Evolutionary conservation across 331 rosid genomes (phyloP).

Genomic region (Malus hybrid): DNA sequence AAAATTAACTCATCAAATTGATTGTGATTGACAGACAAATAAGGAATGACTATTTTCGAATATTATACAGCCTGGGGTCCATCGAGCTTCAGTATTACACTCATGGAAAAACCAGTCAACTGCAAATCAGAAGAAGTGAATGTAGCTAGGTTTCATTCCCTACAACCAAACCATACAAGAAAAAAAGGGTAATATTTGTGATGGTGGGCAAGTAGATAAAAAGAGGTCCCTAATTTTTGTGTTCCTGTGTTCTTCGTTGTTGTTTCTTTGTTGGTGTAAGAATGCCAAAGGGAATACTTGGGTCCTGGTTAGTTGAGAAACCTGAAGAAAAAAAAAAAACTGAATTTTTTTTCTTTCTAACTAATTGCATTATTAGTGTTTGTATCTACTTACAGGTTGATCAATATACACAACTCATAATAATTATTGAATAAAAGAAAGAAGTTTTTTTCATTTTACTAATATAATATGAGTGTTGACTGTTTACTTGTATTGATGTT

Average conservation of each 20-base stretch:
- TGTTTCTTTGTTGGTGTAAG: slow-evolving; percentile 34
- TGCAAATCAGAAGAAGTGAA: slow-evolving; percentile 52
- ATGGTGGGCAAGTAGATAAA: not conserved
- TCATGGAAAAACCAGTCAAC: slow-evolving; percentile 64
- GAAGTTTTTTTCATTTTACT: too few species aligned
- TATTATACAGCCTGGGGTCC: slow-evolving; percentile 12
- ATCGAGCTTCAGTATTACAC: slow-evolving; percentile 16
- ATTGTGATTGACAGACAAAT: not conserved
- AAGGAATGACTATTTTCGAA: not conserved
- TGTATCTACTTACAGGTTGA: not conserved
- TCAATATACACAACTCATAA: too few species aligned
- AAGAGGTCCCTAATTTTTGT: not conserved
- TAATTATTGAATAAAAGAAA: too few species aligned
- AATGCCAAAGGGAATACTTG: slow-evolving; percentile 19
- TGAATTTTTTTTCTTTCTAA: too few species aligned
- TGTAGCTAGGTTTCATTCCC: slow-evolving; percentile 29
- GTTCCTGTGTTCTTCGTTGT: slow-evolving; percentile 11
- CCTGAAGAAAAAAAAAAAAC: too few species aligned
- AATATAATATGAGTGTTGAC: too few species aligned
- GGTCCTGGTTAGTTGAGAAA: slow-evolving; percentile 45
- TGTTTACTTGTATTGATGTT: too few species aligned
- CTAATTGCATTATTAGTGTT: too few species aligned
- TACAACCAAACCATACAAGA: slow-evolving; percentile 30
- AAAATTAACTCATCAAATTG: not conserved
- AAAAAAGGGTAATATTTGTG: slow-evolving; percentile 12